Evolutionary conservation across 192 early-diverging fungal genomes (phyloP).

Genomic region (Phycomyces blakesleeanus): DNA sequence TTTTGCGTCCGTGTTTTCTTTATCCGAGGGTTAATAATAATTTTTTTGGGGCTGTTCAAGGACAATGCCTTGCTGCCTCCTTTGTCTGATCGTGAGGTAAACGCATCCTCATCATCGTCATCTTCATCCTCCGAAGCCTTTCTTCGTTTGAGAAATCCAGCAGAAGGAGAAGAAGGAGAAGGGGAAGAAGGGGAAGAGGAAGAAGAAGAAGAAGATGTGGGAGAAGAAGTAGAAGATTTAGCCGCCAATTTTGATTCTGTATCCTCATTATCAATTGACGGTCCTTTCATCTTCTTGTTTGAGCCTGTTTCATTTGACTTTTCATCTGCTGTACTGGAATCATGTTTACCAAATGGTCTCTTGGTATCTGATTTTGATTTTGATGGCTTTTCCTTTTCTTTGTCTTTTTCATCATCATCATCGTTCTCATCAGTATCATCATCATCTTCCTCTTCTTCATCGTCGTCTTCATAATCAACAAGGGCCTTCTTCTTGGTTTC

Average conservation of each 20-base stretch:
- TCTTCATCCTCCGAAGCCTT: constrained; percentile 8
- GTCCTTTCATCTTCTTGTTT: no score
- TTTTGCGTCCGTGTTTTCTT: no score
- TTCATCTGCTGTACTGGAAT: neutral
- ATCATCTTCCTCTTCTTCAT: constrained; percentile 20
- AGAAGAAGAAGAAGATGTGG: no score
- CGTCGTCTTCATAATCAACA: constrained; percentile 30
- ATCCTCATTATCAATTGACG: no score
- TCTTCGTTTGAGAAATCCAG: neutral
- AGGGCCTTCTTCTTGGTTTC: constrained; percentile 6
- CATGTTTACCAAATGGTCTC: neutral
- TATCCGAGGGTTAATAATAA: no score
- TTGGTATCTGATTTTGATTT: neutral
- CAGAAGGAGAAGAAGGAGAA: no score
- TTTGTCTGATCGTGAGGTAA: neutral
- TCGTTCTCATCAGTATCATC: no score
- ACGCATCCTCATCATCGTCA: constrained; percentile 6
- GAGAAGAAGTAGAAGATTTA: no score
- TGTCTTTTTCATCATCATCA: constrained; percentile 27
- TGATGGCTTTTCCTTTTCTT: constrained; percentile 12
- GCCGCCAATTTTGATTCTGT: neutral
- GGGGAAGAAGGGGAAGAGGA: no score
- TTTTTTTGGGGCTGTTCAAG: no score
- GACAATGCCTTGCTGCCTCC: no score
- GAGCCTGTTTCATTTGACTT: no score